Percentiles rank a stretch among this genome's conserved stretches.
phyloP scores from a whole-genome alignment of 208 protist species.

The Acanthamoeba triangularis region DNA sequence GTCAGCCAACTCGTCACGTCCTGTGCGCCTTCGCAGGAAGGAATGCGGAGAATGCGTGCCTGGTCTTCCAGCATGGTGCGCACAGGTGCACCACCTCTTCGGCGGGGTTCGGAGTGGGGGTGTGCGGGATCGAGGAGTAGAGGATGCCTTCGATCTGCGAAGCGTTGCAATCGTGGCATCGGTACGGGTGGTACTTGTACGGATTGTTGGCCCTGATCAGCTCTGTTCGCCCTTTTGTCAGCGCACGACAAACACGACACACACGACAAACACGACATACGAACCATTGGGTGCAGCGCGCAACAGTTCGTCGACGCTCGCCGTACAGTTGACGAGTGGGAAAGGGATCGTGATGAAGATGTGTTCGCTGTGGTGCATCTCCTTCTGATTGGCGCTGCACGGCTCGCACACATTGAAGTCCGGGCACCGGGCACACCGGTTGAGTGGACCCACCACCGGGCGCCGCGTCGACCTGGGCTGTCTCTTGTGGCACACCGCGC shows the following conservation, averaged over 20 bases:
- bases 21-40: no score
- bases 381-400: not conserved
- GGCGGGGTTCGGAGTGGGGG: not conserved
- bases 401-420: not conserved
- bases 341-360: not conserved
- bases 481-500: not conserved
- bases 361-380: conserved; percentile 11
- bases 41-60: not conserved
- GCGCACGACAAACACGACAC: not conserved
- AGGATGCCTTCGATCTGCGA: not conserved
- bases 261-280: not conserved
- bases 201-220: not conserved
- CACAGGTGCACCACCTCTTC: not conserved
- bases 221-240: not conserved
- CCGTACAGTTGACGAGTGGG: not conserved
- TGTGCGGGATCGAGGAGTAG: not conserved
- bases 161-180: not conserved
- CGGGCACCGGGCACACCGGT: not conserved
- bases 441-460: not conserved
- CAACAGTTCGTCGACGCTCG: not conserved
- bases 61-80: not conserved
- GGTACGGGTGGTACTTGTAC: not conserved
- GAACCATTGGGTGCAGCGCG: not conserved
- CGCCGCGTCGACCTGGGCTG: not conserved
- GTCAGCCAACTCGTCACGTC: not conserved